Conservation (phyloP, 768 basidiomycete genomes). For the Phaffia australis region DNA sequence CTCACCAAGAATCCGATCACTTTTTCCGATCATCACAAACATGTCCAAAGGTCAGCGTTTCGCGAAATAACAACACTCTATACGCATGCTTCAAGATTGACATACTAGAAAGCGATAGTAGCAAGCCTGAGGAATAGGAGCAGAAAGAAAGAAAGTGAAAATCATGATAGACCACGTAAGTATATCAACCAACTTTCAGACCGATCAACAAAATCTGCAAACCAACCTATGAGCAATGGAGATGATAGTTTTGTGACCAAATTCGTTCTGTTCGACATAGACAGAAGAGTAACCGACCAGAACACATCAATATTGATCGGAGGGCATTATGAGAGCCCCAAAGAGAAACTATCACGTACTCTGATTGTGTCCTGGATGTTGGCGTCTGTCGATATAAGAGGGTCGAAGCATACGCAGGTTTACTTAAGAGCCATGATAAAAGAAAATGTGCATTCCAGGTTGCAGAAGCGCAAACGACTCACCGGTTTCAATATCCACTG, state of each 20-base stretch:
- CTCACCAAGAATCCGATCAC: too few relatives aligned
- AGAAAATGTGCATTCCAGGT: too few relatives aligned
- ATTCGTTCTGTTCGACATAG: slow-evolving; percentile 74
- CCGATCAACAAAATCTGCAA: too few relatives aligned
- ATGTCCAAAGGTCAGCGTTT: neutral
- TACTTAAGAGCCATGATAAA: too few relatives aligned
- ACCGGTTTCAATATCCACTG: slow-evolving; percentile 52
- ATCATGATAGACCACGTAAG: too few relatives aligned
- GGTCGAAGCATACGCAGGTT: too few relatives aligned
- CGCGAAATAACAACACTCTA: neutral
- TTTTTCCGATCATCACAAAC: neutral
- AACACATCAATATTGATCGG: slow-evolving; percentile 1
- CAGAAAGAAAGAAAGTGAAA: too few relatives aligned
- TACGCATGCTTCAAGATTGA: too few relatives aligned
- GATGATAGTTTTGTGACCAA: slow-evolving; percentile 69
- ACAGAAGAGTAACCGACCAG: slow-evolving; percentile 56
- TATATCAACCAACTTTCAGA: too few relatives aligned
- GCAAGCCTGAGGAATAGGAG: neutral
- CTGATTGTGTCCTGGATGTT: neutral
- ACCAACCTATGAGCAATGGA: slow-evolving; percentile 65
- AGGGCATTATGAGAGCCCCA: neutral
- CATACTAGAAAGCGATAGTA: slow-evolving; percentile 13
- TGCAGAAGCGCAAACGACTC: too few relatives aligned
- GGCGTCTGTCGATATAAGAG: neutral
- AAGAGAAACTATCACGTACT: slow-evolving; percentile 27